These are phyloP conservation scores for Spathaspora boniae DNA, from an alignment of 805 yeast species.

Conservation along the genomic window DNA sequence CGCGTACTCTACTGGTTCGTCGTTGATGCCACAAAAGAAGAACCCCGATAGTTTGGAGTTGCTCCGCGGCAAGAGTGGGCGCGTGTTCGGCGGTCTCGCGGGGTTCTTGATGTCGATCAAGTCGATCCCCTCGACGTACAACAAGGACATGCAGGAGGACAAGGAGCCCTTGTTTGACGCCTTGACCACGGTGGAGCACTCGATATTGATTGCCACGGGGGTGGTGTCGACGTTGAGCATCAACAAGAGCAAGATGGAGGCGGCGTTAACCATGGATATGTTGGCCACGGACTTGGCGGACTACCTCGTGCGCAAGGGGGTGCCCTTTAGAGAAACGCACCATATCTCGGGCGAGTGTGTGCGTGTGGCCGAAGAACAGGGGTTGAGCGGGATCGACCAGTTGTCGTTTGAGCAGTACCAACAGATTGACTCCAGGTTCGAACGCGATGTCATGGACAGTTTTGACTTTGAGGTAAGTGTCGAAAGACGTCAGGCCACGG, in stretches of 20 bases:
- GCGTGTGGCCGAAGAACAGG: constrained; percentile 76
- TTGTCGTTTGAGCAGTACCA: constrained; percentile 75
- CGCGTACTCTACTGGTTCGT: constrained; percentile 97
- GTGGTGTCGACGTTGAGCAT: constrained; percentile 84
- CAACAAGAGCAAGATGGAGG: constrained; percentile 71
- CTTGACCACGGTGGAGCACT: constrained; percentile 87
- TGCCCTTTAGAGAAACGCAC: constrained; percentile 98
- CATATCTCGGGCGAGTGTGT: constrained; percentile 99
- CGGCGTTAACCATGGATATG: constrained; percentile 97
- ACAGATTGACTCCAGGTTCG: constrained; percentile 76
- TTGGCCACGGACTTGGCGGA: constrained; percentile 98
- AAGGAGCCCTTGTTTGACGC: constrained; percentile 97
- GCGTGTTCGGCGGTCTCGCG: constrained; percentile 91
- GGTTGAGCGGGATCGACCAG: constrained; percentile 81
- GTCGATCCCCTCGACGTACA: constrained; percentile 96
- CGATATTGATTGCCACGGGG: constrained; percentile 92
- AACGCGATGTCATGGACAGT: constrained; percentile 74
- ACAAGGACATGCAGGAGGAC: constrained; percentile 98
- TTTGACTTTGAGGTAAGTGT: constrained; percentile 92
- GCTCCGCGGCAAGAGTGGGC: constrained; percentile 94
- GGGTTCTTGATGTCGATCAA: constrained; percentile 96
- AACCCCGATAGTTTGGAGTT: constrained; percentile 96
- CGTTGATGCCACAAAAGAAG: constrained; percentile 98
- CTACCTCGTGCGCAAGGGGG: constrained; percentile 94
- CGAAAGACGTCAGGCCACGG: constrained; percentile 94